These are phyloP conservation scores for Teratosphaeria nubilosa DNA, from an alignment of 2,329 filamentous ascomycete species.

Conservation along the genomic window DNA sequence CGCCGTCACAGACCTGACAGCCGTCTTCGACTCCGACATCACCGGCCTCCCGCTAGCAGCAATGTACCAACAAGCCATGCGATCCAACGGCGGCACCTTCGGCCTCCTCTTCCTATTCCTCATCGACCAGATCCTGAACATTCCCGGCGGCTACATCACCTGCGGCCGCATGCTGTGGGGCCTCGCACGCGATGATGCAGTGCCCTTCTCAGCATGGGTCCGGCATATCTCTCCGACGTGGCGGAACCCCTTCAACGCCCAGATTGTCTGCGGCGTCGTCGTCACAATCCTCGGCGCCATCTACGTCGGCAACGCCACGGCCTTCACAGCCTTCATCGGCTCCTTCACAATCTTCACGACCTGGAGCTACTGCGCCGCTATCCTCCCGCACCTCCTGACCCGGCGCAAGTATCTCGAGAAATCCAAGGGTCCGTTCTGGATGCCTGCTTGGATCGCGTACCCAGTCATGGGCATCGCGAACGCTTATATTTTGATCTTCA, in stretches of 20 bases:
- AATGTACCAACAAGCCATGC: slow-evolving; percentile 48
- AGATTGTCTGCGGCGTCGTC: slow-evolving; percentile 39
- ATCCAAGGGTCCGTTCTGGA: slow-evolving; percentile 47
- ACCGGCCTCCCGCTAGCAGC: slow-evolving; percentile 50
- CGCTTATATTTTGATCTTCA: slow-evolving; percentile 50
- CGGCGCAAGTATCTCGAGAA: slow-evolving; percentile 30
- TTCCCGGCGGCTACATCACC: slow-evolving; percentile 50
- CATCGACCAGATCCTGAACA: slow-evolving; percentile 42
- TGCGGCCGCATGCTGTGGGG: slow-evolving; percentile 55
- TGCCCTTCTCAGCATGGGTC: slow-evolving; percentile 42
- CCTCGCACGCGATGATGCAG: slow-evolving; percentile 46
- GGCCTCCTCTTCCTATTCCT: slow-evolving; percentile 38
- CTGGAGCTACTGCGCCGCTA: slow-evolving; percentile 52
- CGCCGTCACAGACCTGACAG: slow-evolving; percentile 47
- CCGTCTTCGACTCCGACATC: slow-evolving; percentile 36
- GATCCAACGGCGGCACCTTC: slow-evolving; percentile 29
- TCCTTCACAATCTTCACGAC: slow-evolving; percentile 47
- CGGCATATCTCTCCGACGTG: slow-evolving; percentile 37
- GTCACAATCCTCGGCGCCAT: slow-evolving; percentile 52
- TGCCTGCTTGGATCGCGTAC: slow-evolving; percentile 41
- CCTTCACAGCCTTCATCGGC: slow-evolving; percentile 58
- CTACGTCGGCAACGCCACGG: slow-evolving; percentile 55
- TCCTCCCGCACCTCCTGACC: slow-evolving; percentile 41
- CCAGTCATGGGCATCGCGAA: slow-evolving; percentile 43
- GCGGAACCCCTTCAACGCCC: slow-evolving; percentile 47